Evolutionary conservation across 1,284 basidiomycete species (phyloP), one percentile per base, ranked within the genome.

Genomic region (Naganishia sp.): DNA sequence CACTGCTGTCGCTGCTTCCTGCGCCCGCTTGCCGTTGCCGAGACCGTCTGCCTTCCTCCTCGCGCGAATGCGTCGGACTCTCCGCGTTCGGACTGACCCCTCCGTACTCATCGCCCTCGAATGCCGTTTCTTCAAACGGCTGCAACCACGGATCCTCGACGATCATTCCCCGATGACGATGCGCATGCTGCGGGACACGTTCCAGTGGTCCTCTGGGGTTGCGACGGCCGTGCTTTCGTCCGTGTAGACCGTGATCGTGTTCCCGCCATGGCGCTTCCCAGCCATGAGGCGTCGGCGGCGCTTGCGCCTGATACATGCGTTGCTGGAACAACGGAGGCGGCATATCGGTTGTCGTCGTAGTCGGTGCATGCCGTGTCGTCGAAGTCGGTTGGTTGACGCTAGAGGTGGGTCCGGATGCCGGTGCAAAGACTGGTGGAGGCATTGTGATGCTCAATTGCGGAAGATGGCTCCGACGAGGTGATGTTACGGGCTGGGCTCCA

Each of bases 181-280:
- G 60, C 0, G 46, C 21, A 25, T 41, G 47, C 13, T 52, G 31
- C 31, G 17, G 35, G 7, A 39, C 7, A 39, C 35, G 35, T 39
- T 18, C 6, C 47, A 18, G 23, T 31, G 23, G 18, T 9, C 31
- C 13, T n/a, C 23, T 13, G 28, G 35, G 28, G 9, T 32, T 50
- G 11, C 25, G n/a, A 31, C n/a, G 31, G 9, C 18, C 18, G 21
- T 46, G 45, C 25, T 28, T 45, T 41, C 45, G 17, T 17, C 23
- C 57, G n/a, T n/a, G 32, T 21, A 32, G n/a, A 32, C 7, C 32
- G 25, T 46, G 61, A 54, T 53, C 46, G 5, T 39, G 35, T 56
- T 55, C 63, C 6, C 46, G 18, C 54, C 63, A 60, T 13, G 65
- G 49, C 18, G 50, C 42, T 42, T 66, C 65, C 67, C 50, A 64